Percentiles rank a stretch among this genome's conserved stretches.
Evolutionary conservation across 345 rosid genomes (phyloP).

Genomic region (Eucalyptus erythrocorys): DNA sequence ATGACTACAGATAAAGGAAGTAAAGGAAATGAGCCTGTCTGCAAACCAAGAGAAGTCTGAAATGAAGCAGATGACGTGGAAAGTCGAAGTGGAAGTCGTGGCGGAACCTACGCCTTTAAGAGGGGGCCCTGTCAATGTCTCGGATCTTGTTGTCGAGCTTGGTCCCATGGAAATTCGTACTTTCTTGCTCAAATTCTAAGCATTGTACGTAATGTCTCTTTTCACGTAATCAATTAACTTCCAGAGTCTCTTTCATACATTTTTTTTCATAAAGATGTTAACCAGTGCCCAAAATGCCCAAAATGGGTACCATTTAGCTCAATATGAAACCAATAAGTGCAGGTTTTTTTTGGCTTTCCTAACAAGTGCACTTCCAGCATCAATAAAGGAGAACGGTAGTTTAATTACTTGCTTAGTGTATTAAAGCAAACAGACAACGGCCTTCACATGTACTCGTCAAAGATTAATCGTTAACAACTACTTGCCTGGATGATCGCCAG

Average conservation of each 20-base stretch:
- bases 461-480: background rate
- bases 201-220: background rate
- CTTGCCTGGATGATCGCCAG: background rate
- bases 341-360: background rate
- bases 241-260: background rate
- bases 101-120: constrained; percentile 3
- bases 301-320: background rate
- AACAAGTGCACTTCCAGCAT: background rate
- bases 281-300: background rate
- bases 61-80: constrained; percentile 62
- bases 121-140: constrained; percentile 41
- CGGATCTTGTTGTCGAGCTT: constrained; percentile 42
- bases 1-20: constrained; percentile 36
- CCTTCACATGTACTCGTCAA: background rate
- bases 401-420: background rate
- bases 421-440: background rate
- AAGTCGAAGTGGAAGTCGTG: constrained; percentile 33
- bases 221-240: background rate
- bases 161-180: constrained; percentile 81
- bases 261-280: background rate
- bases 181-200: constrained; percentile 34
- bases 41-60: constrained; percentile 53
- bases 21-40: constrained; percentile 66
- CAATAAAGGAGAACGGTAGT: background rate
- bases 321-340: background rate